Base-by-base conservation (phyloP, 495 filamentous ascomycete genomes). In the Letharia lupina region DNA sequence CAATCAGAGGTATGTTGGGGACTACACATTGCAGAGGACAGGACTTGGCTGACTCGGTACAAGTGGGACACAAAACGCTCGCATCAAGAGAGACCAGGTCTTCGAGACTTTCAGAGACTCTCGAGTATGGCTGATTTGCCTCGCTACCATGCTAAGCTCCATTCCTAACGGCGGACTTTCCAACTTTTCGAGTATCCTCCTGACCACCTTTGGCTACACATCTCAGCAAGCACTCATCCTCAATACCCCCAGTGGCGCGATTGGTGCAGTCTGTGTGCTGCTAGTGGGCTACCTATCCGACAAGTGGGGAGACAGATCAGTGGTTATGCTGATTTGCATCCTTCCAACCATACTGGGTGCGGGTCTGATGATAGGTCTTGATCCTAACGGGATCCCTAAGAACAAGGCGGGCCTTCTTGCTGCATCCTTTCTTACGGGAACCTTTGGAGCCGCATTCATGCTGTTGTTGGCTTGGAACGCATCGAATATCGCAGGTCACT, bases 121-220 rank as follows among this genome's bases (percentile, higher is more conserved):
- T 10, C 70, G 72, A 33, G 71, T 71, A 0, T 82, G 78, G 78
- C 71, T 83, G 15, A 71, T 80, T 0, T 74, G 76, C 18, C 54
- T 81, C 20, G 74, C 79, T 23, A 79, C 78, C 0, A 76, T 84
- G 68, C 64, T 82, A 1, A 78, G 74, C 56, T 79, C 76, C 10
- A 78, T 82, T 33, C 81, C 81, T 0, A 82, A 79, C 58, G 81
- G 82, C 11, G 81, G 80, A 1, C 74, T 83, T 33, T 80, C 79
- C 1, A 82, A 80, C 44, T 84, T 82, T 68, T 77, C 77, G 0
- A 68, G 75, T 1, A 79, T 82, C 45, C 72, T 83, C 10, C 79
- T 83, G 33, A 76, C 73, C 8, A 76, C 73, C 8, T 82, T 82
- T 62, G 81, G 74, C 50, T 76, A 76, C 54, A 70, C 65, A 3